Base-by-base conservation (phyloP, 1,284 basidiomycete genomes). In the Austropuccinia psidii region DNA sequence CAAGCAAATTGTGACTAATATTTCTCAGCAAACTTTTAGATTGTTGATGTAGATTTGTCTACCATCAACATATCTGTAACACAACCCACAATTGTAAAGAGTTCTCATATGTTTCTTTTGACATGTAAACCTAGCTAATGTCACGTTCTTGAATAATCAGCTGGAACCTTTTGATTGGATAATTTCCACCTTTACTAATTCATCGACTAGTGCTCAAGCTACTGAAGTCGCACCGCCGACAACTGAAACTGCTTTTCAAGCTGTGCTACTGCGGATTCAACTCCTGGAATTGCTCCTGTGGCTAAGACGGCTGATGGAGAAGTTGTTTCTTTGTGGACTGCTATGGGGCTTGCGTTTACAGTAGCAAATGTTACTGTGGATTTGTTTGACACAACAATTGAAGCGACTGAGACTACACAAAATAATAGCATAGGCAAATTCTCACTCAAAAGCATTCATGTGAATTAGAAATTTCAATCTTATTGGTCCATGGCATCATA, bases 131-230 rank as follows among this genome's bases (percentile, higher is more conserved):
- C 43, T 49, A 66, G 24, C 35, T 49, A 2, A 11, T 6, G 17
- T 33, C 13, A 35, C 73, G 35, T 47, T 57, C 21, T 37, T 41
- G 31, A n/a, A n/a, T n/a, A 41, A 29, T n/a, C 55, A 77, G 77
- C 83, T 99, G 49, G 86, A 89, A 1, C 83, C 98, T 11, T 98
- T 98, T 81, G 93, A 98, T 82, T 98, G 97, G 83, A 88, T 99
- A 81, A 96, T 99, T 90, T 90, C 91, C 6, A 96, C 94, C 0
- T 97, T 97, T 81, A 90, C 92, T 17, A 86, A 89, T 4, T 80
- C 84, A 62, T 79, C 81, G 37, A 72, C 77, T 5, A 52, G 73
- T 1, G 64, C 75, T 5, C 74, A 75, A 1, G 35, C 47, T 29
- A 31, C 60, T 45, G 55, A 7, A 31, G 74, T 76, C 6, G 52